Evolutionary conservation across 805 yeast species (phyloP).

Genomic region (Candida vartiovaarae): DNA sequence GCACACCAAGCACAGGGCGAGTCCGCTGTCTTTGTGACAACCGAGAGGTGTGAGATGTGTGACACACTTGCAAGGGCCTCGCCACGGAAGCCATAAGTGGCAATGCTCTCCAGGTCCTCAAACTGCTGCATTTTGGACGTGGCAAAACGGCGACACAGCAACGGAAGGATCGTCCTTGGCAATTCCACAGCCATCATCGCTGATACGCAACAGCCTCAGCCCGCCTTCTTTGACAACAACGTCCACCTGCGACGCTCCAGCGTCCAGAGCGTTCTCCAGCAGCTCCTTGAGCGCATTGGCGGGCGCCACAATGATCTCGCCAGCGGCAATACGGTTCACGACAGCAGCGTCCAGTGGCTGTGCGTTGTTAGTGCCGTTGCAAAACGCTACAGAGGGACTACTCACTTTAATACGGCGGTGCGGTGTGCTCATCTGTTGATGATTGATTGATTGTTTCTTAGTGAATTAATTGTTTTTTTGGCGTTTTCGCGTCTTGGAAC

Average conservation of each 20-base stretch:
- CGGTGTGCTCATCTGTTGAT: too few relatives aligned
- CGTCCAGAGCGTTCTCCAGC: slow-evolving; percentile 89
- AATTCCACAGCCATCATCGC: slow-evolving; percentile 88
- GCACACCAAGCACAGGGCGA: slow-evolving; percentile 67
- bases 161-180: slow-evolving; percentile 56
- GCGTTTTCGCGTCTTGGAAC: too few relatives aligned
- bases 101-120: slow-evolving; percentile 64
- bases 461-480: too few relatives aligned
- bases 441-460: too few relatives aligned
- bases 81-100: slow-evolving; percentile 92
- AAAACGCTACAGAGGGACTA: not conserved
- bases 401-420: slow-evolving; percentile 4
- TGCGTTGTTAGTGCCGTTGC: slow-evolving; percentile 2
- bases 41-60: slow-evolving; percentile 77
- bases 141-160: slow-evolving; percentile 88
- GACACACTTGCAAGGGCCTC: slow-evolving; percentile 95
- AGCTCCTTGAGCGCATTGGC: slow-evolving; percentile 91
- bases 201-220: slow-evolving; percentile 71
- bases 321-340: slow-evolving; percentile 92
- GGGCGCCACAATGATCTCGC: slow-evolving; percentile 91
- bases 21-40: slow-evolving; percentile 60
- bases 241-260: slow-evolving; percentile 67
- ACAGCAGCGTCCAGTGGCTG: slow-evolving; percentile 58
- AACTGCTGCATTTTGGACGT: slow-evolving; percentile 75
- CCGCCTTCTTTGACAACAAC: slow-evolving; percentile 90